These are phyloP conservation scores for Colletotrichum australisinense DNA, from an alignment of 2,329 filamentous ascomycete genomes.

Conservation along the genomic window DNA sequence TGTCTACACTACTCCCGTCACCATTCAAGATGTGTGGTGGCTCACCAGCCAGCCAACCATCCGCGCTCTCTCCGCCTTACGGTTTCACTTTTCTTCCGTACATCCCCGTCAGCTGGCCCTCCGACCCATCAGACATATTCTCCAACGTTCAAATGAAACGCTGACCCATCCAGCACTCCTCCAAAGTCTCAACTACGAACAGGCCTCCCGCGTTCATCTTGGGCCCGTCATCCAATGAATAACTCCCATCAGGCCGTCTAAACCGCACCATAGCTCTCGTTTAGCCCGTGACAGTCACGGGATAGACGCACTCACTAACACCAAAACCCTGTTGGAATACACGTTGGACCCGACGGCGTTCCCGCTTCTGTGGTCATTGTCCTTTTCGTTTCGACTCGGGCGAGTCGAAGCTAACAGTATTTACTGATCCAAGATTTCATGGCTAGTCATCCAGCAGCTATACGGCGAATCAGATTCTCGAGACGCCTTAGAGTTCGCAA, in stretches of 20 bases:
- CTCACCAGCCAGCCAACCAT: slow-evolving; percentile 24
- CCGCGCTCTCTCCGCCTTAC: slow-evolving; percentile 14
- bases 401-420: not conserved
- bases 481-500: slow-evolving; percentile 12
- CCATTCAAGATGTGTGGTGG: slow-evolving; percentile 4
- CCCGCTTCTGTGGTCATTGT: not conserved
- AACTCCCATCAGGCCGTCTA: slow-evolving; percentile 3
- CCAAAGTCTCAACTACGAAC: slow-evolving; percentile 15
- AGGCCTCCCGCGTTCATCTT: slow-evolving; percentile 16
- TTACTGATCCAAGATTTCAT: not conserved
- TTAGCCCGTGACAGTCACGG: slow-evolving; percentile 6
- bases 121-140: slow-evolving; percentile 12
- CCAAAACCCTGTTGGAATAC: not conserved
- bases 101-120: slow-evolving; percentile 30
- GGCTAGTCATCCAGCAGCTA: not conserved
- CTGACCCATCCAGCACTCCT: slow-evolving; percentile 17
- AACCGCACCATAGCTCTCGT: not conserved
- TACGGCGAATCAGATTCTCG: not conserved
- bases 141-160: slow-evolving; percentile 31
- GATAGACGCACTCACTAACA: not conserved
- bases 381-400: not conserved
- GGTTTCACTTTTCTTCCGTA: slow-evolving; percentile 26
- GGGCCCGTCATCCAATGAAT: slow-evolving; percentile 22
- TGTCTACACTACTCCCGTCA: slow-evolving; percentile 15
- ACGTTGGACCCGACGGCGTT: not conserved